Conservation (phyloP, 129 eudicot genomes). For the Chrysanthemum lavandulifolium region DNA sequence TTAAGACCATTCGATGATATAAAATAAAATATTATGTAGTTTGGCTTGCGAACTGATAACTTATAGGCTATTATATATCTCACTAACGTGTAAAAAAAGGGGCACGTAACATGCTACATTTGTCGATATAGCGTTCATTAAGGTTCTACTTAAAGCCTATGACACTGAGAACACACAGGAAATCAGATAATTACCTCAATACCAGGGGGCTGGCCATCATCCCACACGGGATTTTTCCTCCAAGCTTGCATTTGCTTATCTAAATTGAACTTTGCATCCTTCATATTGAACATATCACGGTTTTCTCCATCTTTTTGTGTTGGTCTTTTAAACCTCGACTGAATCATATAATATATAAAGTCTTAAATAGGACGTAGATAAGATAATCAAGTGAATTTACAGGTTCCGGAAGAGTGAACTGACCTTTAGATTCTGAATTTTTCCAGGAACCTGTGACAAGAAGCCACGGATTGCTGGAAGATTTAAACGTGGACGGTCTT, state of each 20-base stretch:
- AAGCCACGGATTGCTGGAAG: conserved; percentile 51
- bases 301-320: conserved; percentile 33
- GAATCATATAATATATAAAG: conserved; percentile 19
- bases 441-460: conserved; percentile 47
- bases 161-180: background rate
- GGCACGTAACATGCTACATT: conserved; percentile 6
- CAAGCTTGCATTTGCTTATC: conserved; percentile 79
- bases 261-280: conserved; percentile 47
- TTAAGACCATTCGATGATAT: too few relatives aligned
- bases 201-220: conserved; percentile 55
- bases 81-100: background rate
- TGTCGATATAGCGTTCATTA: conserved; percentile 2
- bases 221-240: conserved; percentile 83
- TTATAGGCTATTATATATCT: background rate
- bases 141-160: conserved; percentile 8
- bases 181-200: conserved; percentile 52
- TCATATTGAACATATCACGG: conserved; percentile 25
- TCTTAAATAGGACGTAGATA: background rate
- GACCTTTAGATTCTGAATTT: conserved; percentile 58
- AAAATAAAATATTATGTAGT: too few relatives aligned
- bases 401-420: conserved; percentile 15
- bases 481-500: conserved; percentile 32
- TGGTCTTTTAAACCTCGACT: conserved; percentile 51
- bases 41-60: background rate
- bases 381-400: background rate